phyloP scores from a whole-genome alignment of 805 yeast genomes.

The Pichia rugopelliculosa region DNA sequence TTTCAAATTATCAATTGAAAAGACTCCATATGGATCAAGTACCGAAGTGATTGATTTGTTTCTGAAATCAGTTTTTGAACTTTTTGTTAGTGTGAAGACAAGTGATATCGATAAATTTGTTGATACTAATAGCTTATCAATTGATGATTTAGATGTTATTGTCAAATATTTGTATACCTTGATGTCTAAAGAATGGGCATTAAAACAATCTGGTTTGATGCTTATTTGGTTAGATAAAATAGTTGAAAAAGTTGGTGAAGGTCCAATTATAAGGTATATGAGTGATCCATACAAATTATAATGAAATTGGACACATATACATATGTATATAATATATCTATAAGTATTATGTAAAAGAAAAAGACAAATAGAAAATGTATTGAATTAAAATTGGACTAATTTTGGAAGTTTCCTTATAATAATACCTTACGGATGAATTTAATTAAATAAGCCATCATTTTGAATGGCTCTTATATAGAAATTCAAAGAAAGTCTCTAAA shows the following conservation, averaged over 20 bases:
- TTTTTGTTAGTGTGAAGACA: conserved; percentile 58
- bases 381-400: not conserved
- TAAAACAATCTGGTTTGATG: conserved; percentile 78
- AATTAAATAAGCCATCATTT: no score
- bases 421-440: not conserved
- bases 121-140: conserved; percentile 50
- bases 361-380: not conserved
- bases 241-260: conserved; percentile 76
- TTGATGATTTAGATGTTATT: conserved; percentile 67
- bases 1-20: conserved; percentile 50
- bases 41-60: conserved; percentile 47
- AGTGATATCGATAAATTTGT: conserved; percentile 47
- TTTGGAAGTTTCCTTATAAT: no score
- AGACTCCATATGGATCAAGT: conserved; percentile 80
- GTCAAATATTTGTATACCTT: conserved; percentile 81
- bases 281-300: conserved; percentile 44
- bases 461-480: no score
- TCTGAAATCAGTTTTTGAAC: conserved; percentile 55
- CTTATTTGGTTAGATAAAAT: conserved; percentile 91
- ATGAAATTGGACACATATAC: not conserved
- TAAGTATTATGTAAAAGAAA: not conserved
- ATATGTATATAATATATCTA: not conserved
- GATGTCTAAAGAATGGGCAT: conserved; percentile 70
- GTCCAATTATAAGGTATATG: conserved; percentile 79
- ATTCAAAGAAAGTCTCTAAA: no score